Percentiles rank a stretch among this genome's conserved stretches.
These are phyloP conservation scores for Phylloporus scabripes DNA, from an alignment of 768 basidiomycete genomes.

Conservation along the genomic window DNA sequence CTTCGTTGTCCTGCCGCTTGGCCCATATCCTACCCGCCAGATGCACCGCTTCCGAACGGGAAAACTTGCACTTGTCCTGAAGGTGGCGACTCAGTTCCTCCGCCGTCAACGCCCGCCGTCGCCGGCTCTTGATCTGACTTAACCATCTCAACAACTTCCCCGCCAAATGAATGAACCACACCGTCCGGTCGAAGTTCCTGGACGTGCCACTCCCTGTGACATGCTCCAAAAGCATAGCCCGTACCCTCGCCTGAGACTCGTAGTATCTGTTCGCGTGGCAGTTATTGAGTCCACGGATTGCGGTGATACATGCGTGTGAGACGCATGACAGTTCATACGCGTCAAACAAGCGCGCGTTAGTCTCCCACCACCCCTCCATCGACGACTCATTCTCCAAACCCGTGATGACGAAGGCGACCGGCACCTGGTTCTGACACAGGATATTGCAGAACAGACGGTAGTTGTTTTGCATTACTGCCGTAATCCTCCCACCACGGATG, in stretches of 20 bases:
- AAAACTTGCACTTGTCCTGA: constrained; percentile 20
- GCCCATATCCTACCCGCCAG: constrained; percentile 23
- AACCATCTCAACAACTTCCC: constrained; percentile 18
- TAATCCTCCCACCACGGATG: constrained; percentile 31
- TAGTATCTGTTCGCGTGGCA: constrained; percentile 27
- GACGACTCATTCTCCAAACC: constrained; percentile 28
- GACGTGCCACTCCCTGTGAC: constrained; percentile 10
- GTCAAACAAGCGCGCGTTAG: constrained; percentile 30
- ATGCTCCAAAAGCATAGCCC: constrained; percentile 18
- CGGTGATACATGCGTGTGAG: constrained; percentile 38
- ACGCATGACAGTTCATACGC: constrained; percentile 17
- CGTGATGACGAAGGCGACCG: constrained; percentile 29
- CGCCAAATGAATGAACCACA: constrained; percentile 24
- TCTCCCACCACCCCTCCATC: constrained; percentile 33
- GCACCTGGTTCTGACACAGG: constrained; percentile 29
- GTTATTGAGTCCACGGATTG: constrained; percentile 24
- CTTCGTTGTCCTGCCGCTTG: constrained; percentile 14
- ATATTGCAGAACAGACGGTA: constrained; percentile 28
- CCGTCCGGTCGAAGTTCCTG: constrained; percentile 20
- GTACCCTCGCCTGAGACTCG: constrained; percentile 28
- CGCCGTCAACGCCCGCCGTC: constrained; percentile 13
- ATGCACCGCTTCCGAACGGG: constrained; percentile 16
- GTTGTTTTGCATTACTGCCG: constrained; percentile 26
- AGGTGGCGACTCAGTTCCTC: constrained; percentile 20
- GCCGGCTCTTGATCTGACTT: constrained; percentile 9